phyloP scores from a whole-genome alignment of 2,329 filamentous ascomycete genomes.

The Lecanoromycetidae sp. region DNA sequence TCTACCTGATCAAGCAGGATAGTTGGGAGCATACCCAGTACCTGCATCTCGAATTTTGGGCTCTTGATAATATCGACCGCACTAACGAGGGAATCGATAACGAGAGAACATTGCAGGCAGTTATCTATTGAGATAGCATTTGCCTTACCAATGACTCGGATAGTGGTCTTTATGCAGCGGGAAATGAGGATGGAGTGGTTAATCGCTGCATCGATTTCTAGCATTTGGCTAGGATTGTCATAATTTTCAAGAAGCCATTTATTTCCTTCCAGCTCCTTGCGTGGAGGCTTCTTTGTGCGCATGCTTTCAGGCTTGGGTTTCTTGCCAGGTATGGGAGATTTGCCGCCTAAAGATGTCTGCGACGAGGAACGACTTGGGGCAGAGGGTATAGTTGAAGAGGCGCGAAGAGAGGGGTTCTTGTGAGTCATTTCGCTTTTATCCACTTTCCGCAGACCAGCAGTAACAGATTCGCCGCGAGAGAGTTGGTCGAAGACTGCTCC shows the following conservation, averaged over 20 bases:
- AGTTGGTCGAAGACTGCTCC: constrained; percentile 83
- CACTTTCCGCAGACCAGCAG: constrained; percentile 79
- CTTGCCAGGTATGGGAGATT: constrained; percentile 78
- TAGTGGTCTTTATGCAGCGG: constrained; percentile 78
- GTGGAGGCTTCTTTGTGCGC: constrained; percentile 68
- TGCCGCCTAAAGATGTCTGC: constrained; percentile 50
- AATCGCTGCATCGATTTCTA: constrained; percentile 71
- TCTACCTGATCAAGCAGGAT: constrained; percentile 89
- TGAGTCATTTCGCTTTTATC: constrained; percentile 98
- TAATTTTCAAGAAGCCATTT: constrained; percentile 97
- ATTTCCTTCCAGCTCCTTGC: constrained; percentile 70
- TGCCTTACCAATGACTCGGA: constrained; percentile 83
- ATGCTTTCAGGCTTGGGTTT: constrained; percentile 79
- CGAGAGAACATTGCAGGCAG: constrained; percentile 66
- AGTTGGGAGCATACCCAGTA: constrained; percentile 74
- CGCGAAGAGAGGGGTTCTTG: constrained; percentile 83
- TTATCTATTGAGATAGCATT: constrained; percentile 97
- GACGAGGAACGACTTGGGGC: constrained; percentile 42
- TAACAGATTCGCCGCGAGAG: constrained; percentile 81
- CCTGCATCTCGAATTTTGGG: constrained; percentile 85
- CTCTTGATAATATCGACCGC: constrained; percentile 93
- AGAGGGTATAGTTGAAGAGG: constrained; percentile 40
- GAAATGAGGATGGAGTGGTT: constrained; percentile 85
- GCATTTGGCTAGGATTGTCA: constrained; percentile 56
- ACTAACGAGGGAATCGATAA: constrained; percentile 80